These are phyloP conservation scores for Phaeolepiota aurea DNA, from an alignment of 768 basidiomycete genomes.

Conservation along the genomic window DNA sequence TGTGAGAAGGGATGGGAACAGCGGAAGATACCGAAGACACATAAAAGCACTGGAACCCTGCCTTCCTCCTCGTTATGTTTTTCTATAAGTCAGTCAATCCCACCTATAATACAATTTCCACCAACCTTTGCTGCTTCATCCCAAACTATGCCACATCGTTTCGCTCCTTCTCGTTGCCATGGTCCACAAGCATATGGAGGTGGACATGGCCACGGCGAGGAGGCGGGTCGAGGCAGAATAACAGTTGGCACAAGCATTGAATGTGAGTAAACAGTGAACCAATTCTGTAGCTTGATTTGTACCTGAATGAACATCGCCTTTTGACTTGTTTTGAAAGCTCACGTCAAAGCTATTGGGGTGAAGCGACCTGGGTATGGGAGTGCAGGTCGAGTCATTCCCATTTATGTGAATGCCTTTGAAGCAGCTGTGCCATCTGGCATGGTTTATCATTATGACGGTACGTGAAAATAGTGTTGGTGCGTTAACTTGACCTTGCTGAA, in stretches of 20 bases:
- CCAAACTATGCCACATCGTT: background rate
- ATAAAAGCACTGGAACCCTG: too few species aligned
- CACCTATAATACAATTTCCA: too few species aligned
- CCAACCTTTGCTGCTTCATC: too few species aligned
- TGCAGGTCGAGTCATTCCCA: slow-evolving; percentile 16
- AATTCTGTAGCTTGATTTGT: background rate
- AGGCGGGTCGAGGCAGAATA: background rate
- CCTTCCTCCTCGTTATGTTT: too few species aligned
- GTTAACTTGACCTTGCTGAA: slow-evolving; percentile 16
- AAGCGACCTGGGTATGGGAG: slow-evolving; percentile 24
- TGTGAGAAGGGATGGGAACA: too few species aligned
- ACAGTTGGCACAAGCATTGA: background rate
- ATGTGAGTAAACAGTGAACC: background rate
- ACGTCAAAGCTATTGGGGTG: slow-evolving; percentile 21
- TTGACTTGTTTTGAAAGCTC: slow-evolving; percentile 11
- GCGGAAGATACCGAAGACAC: too few species aligned
- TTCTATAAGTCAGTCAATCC: too few species aligned
- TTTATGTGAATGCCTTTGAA: slow-evolving; percentile 44
- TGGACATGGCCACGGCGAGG: background rate
- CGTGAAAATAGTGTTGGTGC: slow-evolving; percentile 14
- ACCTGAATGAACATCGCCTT: background rate
- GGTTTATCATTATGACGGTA: slow-evolving; percentile 73
- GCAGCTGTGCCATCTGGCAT: slow-evolving; percentile 38
- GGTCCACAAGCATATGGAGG: background rate
- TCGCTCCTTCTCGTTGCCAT: background rate